A percentile compares a stretch with the other conserved stretches of the same genome.
phyloP scores from a whole-genome alignment of 805 yeast species.

The Zygotorulaspora sp. region DNA sequence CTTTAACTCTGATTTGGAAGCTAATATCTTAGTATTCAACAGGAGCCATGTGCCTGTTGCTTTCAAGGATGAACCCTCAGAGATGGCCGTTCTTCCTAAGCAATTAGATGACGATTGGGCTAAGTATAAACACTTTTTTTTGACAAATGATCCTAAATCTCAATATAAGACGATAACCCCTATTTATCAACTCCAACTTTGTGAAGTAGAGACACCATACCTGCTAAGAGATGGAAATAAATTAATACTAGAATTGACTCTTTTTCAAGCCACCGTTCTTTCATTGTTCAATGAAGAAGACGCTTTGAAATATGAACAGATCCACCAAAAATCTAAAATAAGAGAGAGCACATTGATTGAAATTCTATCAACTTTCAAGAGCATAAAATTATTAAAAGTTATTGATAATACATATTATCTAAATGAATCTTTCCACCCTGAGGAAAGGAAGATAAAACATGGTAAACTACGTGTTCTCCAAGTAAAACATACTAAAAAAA shows the following conservation, averaged over 20 bases:
- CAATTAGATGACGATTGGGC: constrained; percentile 21
- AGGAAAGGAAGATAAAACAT: constrained; percentile 18
- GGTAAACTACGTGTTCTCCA: constrained; percentile 23
- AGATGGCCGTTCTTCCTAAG: constrained; percentile 16
- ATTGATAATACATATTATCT: constrained; percentile 10
- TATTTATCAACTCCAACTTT: constrained; percentile 27
- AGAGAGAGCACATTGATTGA: constrained; percentile 6
- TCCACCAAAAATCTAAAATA: constrained; percentile 11
- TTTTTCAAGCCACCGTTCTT: constrained; percentile 28
- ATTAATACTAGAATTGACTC: constrained; percentile 23
- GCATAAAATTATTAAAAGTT: constrained; percentile 14
- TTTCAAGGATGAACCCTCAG: constrained; percentile 14
- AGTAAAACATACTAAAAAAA: constrained; percentile 4
- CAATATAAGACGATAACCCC: constrained; percentile 17
- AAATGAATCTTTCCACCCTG: constrained; percentile 24
- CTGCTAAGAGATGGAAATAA: constrained; percentile 10
- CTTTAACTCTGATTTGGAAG: background rate
- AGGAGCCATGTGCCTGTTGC: constrained; percentile 19
- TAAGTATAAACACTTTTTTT: constrained; percentile 11
- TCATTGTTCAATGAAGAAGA: constrained; percentile 23
- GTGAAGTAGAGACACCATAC: constrained; percentile 28
- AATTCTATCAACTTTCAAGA: constrained; percentile 22
- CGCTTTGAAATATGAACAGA: constrained; percentile 10
- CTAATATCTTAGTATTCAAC: constrained; percentile 19
- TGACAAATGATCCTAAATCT: constrained; percentile 11